These are phyloP conservation scores for Oenanthe javanica DNA, from an alignment of 140 eudicot species.

Conservation along the genomic window DNA sequence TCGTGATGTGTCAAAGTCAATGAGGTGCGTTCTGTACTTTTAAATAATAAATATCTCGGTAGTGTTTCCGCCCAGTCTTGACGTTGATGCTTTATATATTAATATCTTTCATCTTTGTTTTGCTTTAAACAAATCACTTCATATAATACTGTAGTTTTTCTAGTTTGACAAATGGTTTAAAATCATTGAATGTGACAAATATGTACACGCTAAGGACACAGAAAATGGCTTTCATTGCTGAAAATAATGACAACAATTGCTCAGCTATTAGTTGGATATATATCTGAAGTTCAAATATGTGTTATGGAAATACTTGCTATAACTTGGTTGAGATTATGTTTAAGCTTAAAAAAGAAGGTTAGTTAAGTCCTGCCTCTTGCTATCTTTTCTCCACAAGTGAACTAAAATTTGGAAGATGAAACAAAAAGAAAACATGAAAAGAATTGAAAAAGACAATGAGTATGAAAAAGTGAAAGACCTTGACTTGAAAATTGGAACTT, in stretches of 20 bases:
- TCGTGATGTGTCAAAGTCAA: slow-evolving; percentile 80
- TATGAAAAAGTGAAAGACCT: background rate
- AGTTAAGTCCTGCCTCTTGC: background rate
- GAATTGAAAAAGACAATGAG: background rate
- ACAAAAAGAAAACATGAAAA: background rate
- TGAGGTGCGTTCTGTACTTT: slow-evolving; percentile 44
- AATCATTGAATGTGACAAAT: background rate
- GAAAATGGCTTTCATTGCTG: background rate
- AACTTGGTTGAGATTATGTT: background rate
- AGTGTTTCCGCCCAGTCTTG: background rate
- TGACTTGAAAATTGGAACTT: background rate
- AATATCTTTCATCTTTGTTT: background rate
- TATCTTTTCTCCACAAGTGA: background rate
- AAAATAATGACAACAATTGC: background rate
- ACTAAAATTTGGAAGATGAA: background rate
- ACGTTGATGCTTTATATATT: background rate
- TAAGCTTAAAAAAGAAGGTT: background rate
- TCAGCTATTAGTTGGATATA: background rate
- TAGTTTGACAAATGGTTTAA: background rate
- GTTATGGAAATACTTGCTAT: background rate
- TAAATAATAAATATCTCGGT: slow-evolving; percentile 2
- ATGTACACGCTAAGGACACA: background rate
- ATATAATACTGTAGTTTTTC: background rate
- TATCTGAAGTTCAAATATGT: background rate
- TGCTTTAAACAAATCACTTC: background rate